Conservation (phyloP, 208 protist species). For the Trypanosoma melophagium region DNA sequence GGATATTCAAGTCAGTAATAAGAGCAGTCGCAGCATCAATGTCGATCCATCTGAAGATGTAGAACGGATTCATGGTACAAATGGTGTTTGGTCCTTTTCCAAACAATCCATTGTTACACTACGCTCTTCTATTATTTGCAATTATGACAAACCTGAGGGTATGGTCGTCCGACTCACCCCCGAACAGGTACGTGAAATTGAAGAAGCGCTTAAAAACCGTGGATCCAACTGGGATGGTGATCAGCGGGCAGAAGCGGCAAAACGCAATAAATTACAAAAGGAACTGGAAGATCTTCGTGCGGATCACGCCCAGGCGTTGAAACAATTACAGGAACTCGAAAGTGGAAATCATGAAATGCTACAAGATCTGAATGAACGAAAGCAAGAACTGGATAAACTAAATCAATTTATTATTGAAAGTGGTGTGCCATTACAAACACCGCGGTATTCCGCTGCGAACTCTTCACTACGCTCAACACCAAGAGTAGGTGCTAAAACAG, state of each 20-base stretch:
- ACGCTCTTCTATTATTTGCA: slow-evolving; percentile 32
- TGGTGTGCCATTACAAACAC: neutral
- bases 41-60: neutral
- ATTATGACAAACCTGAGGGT: slow-evolving; percentile 29
- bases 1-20: no score
- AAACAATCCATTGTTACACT: slow-evolving; percentile 26
- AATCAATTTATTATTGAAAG: slow-evolving; percentile 12
- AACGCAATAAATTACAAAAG: slow-evolving; percentile 28
- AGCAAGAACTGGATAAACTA: slow-evolving; percentile 24
- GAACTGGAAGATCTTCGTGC: slow-evolving; percentile 34
- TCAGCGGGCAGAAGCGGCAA: slow-evolving; percentile 26
- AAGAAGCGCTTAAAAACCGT: slow-evolving; percentile 29
- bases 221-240: slow-evolving; percentile 28
- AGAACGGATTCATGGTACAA: slow-evolving; percentile 6
- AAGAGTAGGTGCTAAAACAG: neutral
- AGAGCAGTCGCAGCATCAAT: no score
- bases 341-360: slow-evolving; percentile 7
- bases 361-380: slow-evolving; percentile 6
- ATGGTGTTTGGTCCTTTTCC: slow-evolving; percentile 24
- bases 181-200: slow-evolving; percentile 38
- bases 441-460: neutral
- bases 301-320: slow-evolving; percentile 26
- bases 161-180: slow-evolving; percentile 36
- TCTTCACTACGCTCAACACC: slow-evolving; percentile 1
- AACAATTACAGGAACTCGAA: slow-evolving; percentile 21